Evolutionary conservation across 192 early-diverging fungal species (phyloP).

Genomic region (Entomortierella parvispora): DNA sequence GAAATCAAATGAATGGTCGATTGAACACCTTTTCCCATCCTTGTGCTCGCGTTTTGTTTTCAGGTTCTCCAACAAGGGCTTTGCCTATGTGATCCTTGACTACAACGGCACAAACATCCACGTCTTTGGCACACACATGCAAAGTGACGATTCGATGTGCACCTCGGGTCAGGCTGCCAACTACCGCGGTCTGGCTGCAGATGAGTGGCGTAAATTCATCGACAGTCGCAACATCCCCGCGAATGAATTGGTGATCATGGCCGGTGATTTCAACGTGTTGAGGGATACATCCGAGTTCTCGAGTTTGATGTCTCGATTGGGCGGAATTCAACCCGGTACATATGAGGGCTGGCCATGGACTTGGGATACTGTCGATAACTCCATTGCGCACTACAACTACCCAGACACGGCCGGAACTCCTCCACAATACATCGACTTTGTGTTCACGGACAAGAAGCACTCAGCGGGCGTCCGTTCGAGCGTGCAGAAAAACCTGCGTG

Average conservation of each 20-base stretch:
- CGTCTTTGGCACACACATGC: conserved; percentile 45
- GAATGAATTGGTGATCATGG: conserved; percentile 40
- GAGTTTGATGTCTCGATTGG: conserved; percentile 4
- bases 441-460: conserved; percentile 40
- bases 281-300: conserved; percentile 27
- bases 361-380: conserved; percentile 30
- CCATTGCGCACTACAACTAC: conserved; percentile 42
- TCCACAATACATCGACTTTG: conserved; percentile 35
- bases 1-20: background rate
- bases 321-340: conserved; percentile 4
- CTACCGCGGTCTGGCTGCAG: conserved; percentile 6
- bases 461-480: conserved; percentile 10
- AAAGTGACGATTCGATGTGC: conserved; percentile 30
- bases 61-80: conserved; percentile 47
- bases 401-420: conserved; percentile 14
- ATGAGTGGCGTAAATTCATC: conserved; percentile 26
- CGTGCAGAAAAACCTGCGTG: conserved; percentile 13
- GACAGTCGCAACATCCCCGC: conserved; percentile 32
- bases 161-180: conserved; percentile 16
- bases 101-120: conserved; percentile 42
- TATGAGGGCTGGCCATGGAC: conserved; percentile 28
- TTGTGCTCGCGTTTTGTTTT: background rate
- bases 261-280: conserved; percentile 40
- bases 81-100: conserved; percentile 28
- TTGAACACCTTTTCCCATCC: background rate